Conservation (phyloP, 169 alveolate species). For the Cryptosporidium felis region DNA sequence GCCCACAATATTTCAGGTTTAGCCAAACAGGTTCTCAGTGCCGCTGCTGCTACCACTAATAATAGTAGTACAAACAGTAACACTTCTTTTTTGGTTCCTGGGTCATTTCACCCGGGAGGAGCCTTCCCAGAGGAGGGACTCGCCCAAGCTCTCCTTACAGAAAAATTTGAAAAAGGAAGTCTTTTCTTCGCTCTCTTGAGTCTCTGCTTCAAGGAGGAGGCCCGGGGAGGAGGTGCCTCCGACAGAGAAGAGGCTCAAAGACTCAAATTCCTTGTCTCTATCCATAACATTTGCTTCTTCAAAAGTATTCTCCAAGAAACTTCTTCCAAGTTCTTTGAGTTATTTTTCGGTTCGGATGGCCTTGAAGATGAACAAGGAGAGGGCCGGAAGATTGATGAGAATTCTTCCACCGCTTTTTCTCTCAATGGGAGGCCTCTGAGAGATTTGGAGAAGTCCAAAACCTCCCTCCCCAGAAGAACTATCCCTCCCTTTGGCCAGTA, state of each 20-base stretch:
- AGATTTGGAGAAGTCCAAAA: too few relatives aligned
- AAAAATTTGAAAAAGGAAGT: background rate
- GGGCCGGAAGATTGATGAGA: background rate
- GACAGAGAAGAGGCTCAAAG: background rate
- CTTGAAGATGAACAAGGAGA: background rate
- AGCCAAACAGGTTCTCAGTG: background rate
- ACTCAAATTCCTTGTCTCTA: slow-evolving; percentile 18
- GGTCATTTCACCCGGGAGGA: too few relatives aligned
- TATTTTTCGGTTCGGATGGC: slow-evolving; percentile 9
- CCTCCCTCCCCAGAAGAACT: too few relatives aligned
- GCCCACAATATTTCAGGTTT: background rate
- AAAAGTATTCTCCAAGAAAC: slow-evolving; percentile 26
- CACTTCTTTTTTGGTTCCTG: too few relatives aligned
- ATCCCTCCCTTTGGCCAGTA: too few relatives aligned
- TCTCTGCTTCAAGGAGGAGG: background rate
- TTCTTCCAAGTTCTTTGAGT: background rate
- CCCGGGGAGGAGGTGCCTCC: background rate
- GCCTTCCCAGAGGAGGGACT: background rate
- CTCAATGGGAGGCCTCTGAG: too few relatives aligned
- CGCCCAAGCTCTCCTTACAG: background rate
- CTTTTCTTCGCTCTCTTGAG: background rate
- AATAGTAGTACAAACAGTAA: background rate
- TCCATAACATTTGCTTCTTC: slow-evolving; percentile 37
- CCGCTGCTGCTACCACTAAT: too few relatives aligned
- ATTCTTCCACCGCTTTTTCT: too few relatives aligned